Percentiles rank a stretch among this genome's conserved stretches.
Conservation (phyloP, 345 rosid species). For the Corchorus capsularis region DNA sequence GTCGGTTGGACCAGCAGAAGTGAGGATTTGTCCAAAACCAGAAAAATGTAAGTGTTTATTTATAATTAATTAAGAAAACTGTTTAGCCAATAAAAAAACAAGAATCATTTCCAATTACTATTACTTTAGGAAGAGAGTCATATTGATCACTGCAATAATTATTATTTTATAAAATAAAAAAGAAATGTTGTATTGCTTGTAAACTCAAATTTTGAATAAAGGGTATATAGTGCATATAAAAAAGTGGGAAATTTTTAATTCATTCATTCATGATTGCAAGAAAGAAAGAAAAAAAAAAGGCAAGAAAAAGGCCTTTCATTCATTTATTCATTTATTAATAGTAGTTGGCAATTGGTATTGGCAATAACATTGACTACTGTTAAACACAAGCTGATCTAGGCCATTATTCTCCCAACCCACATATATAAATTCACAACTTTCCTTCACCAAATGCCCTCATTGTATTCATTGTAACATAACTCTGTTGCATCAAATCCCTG, state of each 20-base stretch:
- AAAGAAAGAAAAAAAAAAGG: not conserved
- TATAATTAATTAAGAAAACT: not conserved
- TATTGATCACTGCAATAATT: not conserved
- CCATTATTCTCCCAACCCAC: not conserved
- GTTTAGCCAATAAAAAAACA: not conserved
- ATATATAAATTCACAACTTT: slow-evolving; percentile 6
- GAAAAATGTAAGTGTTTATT: not conserved
- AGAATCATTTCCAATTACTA: not conserved
- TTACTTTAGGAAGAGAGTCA: not conserved
- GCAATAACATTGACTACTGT: not conserved
- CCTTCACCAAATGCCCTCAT: not conserved
- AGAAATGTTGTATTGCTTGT: slow-evolving; percentile 3
- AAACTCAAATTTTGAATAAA: not conserved
- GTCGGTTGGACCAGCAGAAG: not conserved
- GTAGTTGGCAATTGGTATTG: not conserved
- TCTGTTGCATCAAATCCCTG: not conserved
- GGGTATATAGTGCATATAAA: not conserved
- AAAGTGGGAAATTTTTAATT: slow-evolving; percentile 15
- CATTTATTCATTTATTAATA: not conserved
- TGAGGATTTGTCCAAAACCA: not conserved
- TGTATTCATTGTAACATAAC: not conserved
- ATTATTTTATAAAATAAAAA: not conserved
- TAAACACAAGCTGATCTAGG: not conserved
- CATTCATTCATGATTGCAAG: not conserved
- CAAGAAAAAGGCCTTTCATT: not conserved